phyloP scores from a whole-genome alignment of 768 basidiomycete species.

The Hericium alpestre region DNA sequence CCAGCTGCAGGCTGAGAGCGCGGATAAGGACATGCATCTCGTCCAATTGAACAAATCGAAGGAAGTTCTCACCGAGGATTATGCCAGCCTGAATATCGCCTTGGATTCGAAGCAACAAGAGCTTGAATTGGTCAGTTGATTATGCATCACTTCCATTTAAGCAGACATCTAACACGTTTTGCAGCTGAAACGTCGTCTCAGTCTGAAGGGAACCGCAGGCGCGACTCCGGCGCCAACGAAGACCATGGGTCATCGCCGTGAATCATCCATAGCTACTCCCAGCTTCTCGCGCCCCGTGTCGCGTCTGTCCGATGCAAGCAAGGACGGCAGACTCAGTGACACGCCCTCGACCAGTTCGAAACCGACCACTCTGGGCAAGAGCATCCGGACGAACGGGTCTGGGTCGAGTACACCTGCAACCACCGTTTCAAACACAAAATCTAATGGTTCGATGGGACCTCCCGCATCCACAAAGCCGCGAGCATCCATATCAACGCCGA shows the following conservation, averaged over 20 bases:
- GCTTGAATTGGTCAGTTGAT: slow-evolving; percentile 62
- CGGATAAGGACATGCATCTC: slow-evolving; percentile 75
- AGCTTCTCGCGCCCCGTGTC: slow-evolving; percentile 5
- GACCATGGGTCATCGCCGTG: slow-evolving; percentile 9
- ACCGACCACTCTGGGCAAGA: slow-evolving; percentile 11
- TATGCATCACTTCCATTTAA: not conserved
- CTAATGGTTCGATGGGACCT: slow-evolving; percentile 9
- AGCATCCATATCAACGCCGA: slow-evolving; percentile 6
- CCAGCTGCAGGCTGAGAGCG: slow-evolving; percentile 68
- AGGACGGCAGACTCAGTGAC: slow-evolving; percentile 5
- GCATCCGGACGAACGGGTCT: slow-evolving; percentile 10
- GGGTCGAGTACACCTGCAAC: slow-evolving; percentile 3
- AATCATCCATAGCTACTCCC: slow-evolving; percentile 9
- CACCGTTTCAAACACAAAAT: slow-evolving; percentile 1
- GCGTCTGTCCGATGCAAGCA: slow-evolving; percentile 12
- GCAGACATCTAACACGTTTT: not conserved
- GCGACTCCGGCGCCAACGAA: slow-evolving; percentile 7
- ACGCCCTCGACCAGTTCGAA: not conserved
- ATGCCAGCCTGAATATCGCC: slow-evolving; percentile 79
- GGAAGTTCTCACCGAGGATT: slow-evolving; percentile 62
- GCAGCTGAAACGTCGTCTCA: slow-evolving; percentile 11
- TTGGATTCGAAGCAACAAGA: slow-evolving; percentile 93
- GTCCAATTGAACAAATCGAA: slow-evolving; percentile 60
- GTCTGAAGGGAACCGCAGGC: slow-evolving; percentile 10
- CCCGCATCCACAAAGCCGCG: slow-evolving; percentile 3